These are phyloP conservation scores for Hypoxylon fuscum DNA, from an alignment of 495 filamentous ascomycete species.

Conservation along the genomic window DNA sequence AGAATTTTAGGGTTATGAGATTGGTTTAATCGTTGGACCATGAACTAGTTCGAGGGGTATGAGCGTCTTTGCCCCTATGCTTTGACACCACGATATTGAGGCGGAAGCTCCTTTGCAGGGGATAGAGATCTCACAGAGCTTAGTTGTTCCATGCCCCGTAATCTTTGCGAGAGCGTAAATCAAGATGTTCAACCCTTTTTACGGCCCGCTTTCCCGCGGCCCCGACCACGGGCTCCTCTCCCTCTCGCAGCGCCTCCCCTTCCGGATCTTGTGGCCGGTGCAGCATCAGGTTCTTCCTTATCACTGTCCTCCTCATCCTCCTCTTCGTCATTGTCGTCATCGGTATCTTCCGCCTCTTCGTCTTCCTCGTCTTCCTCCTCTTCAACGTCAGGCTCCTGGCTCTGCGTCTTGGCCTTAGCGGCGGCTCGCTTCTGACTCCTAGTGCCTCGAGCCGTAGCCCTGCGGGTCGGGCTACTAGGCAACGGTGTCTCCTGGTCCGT, in stretches of 20 bases:
- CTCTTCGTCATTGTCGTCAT: conserved; percentile 28
- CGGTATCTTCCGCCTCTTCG: conserved; percentile 35
- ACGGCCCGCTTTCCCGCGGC: conserved; percentile 37
- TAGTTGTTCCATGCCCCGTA: neutral
- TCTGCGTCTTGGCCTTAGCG: conserved; percentile 46
- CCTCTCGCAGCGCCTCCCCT: conserved; percentile 23
- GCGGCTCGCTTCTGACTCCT: conserved; percentile 52
- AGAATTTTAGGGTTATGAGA: too few relatives aligned
- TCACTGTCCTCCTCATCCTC: conserved; percentile 27
- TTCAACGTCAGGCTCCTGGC: conserved; percentile 37
- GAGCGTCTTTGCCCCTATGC: too few relatives aligned
- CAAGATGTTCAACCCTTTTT: conserved; percentile 37
- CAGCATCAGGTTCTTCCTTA: conserved; percentile 29
- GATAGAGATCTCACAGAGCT: too few relatives aligned
- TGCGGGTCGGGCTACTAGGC: conserved; percentile 48
- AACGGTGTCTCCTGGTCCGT: conserved; percentile 57
- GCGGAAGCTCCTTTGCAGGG: too few relatives aligned
- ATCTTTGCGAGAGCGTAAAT: neutral
- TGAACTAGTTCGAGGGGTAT: too few relatives aligned
- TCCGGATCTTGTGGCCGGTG: conserved; percentile 30
- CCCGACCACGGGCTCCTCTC: conserved; percentile 36
- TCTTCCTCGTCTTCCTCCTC: conserved; percentile 44
- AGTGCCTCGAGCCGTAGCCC: conserved; percentile 47
- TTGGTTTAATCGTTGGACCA: too few relatives aligned
- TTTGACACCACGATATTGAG: too few relatives aligned